Evolutionary conservation across 2,329 filamentous ascomycete species (phyloP).

Genomic region (Phialocephala subalpina): DNA sequence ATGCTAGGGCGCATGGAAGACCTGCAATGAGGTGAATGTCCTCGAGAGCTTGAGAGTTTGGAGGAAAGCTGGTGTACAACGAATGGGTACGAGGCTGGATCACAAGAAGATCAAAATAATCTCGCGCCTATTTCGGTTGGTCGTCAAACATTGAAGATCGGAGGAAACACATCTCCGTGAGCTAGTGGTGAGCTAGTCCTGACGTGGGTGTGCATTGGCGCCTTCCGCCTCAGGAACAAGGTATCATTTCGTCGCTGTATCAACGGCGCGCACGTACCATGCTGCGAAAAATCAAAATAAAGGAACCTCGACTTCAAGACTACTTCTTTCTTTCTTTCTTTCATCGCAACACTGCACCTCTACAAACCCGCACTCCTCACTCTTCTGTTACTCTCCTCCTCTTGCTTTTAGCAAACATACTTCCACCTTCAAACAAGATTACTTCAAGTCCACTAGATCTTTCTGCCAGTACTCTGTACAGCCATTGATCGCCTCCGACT

Average conservation of each 20-base stretch:
- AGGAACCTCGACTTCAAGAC: constrained; percentile 15
- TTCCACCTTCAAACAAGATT: constrained; percentile 40
- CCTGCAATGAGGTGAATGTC: constrained; percentile 3
- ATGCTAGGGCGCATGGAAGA: constrained; percentile 11
- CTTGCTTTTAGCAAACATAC: constrained; percentile 36
- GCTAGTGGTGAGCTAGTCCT: background rate
- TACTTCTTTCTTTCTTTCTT: constrained; percentile 32
- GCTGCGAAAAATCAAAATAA: background rate
- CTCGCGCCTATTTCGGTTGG: constrained; percentile 5
- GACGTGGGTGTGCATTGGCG: background rate
- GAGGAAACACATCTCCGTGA: background rate
- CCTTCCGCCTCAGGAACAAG: constrained; percentile 12
- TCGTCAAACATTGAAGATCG: constrained; percentile 18
- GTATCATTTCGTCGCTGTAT: background rate
- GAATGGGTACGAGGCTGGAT: constrained; percentile 10
- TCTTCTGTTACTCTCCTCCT: constrained; percentile 40
- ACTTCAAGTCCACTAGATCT: constrained; percentile 54
- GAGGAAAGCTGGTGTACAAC: background rate
- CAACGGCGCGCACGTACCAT: constrained; percentile 9
- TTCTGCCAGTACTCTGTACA: constrained; percentile 47
- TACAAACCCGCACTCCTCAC: constrained; percentile 42
- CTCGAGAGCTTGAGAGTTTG: background rate
- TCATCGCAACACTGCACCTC: constrained; percentile 41
- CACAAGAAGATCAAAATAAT: background rate
- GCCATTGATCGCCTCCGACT: constrained; percentile 59